These are phyloP conservation scores for Pseudognaphalium luteoalbum DNA, from an alignment of 129 eudicot species.

Conservation along the genomic window DNA sequence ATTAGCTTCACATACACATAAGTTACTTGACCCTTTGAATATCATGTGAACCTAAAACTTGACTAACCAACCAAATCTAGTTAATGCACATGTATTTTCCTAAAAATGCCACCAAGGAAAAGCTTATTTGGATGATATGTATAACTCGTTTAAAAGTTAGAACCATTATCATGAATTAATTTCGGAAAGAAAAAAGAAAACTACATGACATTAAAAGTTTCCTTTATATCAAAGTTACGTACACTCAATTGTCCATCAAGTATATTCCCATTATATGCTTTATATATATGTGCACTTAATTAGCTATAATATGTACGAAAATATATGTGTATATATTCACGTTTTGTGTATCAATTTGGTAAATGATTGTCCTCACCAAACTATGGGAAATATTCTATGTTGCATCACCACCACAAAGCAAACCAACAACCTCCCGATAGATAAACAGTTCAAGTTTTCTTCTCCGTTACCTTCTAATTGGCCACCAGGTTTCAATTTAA, in stretches of 20 bases:
- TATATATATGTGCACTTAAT: not conserved
- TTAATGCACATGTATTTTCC: no score
- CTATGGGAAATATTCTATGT: conserved; percentile 32
- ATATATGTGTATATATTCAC: not conserved
- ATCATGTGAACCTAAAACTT: no score
- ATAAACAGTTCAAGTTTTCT: conserved; percentile 34
- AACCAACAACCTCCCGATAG: conserved; percentile 26
- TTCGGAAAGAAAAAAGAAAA: no score
- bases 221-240: not conserved
- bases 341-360: not conserved
- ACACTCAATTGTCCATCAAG: not conserved
- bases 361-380: not conserved
- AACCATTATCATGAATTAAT: no score
- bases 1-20: no score
- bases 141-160: no score
- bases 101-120: no score
- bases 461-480: conserved; percentile 43
- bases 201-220: no score
- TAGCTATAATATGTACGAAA: not conserved
- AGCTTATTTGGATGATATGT: no score
- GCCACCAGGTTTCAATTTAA: conserved; percentile 40
- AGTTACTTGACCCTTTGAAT: no score
- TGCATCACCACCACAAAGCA: conserved; percentile 22
- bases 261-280: not conserved
- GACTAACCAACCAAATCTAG: no score